Conservation (phyloP, 257 asterid genomes). For the Ilex aquifolium region DNA sequence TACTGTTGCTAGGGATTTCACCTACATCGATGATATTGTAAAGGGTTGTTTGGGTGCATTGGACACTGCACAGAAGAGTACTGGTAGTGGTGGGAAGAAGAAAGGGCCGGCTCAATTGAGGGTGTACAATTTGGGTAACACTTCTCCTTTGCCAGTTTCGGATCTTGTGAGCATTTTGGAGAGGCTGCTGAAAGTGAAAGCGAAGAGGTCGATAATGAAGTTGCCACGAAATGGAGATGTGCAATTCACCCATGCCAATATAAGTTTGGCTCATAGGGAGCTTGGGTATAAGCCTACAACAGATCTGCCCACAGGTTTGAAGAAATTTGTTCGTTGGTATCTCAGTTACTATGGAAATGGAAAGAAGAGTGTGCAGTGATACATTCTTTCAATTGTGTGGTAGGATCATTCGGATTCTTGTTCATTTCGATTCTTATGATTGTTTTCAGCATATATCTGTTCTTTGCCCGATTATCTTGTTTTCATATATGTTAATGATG, state of each 20-base stretch:
- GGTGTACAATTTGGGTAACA: constrained; percentile 48
- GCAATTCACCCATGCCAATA: constrained; percentile 59
- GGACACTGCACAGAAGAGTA: constrained; percentile 60
- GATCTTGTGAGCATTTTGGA: constrained; percentile 58
- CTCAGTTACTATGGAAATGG: constrained; percentile 49
- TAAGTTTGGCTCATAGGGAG: constrained; percentile 48
- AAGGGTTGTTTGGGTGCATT: constrained; percentile 56
- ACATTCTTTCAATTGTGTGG: constrained; percentile 17
- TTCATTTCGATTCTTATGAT: constrained; percentile 27
- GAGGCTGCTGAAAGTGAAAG: constrained; percentile 53
- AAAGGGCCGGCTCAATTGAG: constrained; percentile 53
- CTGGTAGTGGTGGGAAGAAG: constrained; percentile 65
- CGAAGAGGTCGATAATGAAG: constrained; percentile 49
- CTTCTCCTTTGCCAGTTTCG: constrained; percentile 55
- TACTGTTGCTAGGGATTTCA: constrained; percentile 56
- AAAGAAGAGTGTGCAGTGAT: constrained; percentile 43
- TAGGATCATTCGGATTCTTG: constrained; percentile 26
- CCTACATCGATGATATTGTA: constrained; percentile 58
- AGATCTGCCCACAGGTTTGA: constrained; percentile 48
- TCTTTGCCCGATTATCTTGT: constrained; percentile 10
- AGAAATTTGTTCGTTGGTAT: constrained; percentile 57
- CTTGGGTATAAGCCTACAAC: constrained; percentile 56
- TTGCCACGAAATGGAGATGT: constrained; percentile 66
- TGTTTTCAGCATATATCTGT: constrained; percentile 19
- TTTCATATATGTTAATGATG: constrained; percentile 19